Percentiles rank a stretch among this genome's conserved stretches.
These are phyloP conservation scores for Nemania diffusa DNA, from an alignment of 2,329 filamentous ascomycete genomes.

Conservation along the genomic window DNA sequence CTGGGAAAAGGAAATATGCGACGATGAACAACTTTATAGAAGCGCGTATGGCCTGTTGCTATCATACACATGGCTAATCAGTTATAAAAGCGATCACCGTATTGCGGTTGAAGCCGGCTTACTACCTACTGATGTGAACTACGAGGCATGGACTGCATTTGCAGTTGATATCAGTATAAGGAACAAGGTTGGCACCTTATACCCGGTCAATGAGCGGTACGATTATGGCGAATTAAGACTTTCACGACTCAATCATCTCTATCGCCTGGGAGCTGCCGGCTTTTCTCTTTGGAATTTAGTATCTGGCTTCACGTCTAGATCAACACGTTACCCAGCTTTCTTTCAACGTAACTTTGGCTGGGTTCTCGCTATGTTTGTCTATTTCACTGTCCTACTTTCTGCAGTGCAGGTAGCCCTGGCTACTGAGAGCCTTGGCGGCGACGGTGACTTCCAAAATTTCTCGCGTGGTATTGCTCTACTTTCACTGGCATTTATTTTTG, in stretches of 20 bases:
- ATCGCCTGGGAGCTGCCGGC: constrained; percentile 42
- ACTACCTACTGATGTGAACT: constrained; percentile 30
- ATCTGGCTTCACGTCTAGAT: constrained; percentile 46
- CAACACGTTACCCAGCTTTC: constrained; percentile 51
- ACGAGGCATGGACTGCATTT: background rate
- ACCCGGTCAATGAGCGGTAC: constrained; percentile 53
- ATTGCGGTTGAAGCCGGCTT: constrained; percentile 49
- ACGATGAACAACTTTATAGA: constrained; percentile 38
- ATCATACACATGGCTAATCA: constrained; percentile 55
- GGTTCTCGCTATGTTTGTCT: constrained; percentile 47
- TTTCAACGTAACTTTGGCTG: constrained; percentile 52
- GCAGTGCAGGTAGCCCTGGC: constrained; percentile 52
- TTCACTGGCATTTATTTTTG: constrained; percentile 37
- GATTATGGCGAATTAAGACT: constrained; percentile 57
- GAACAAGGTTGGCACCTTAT: constrained; percentile 36
- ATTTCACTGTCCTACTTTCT: constrained; percentile 51
- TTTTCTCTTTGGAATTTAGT: constrained; percentile 42
- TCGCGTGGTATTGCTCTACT: constrained; percentile 42
- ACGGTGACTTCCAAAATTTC: constrained; percentile 38
- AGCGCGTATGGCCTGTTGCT: constrained; percentile 53
- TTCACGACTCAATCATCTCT: constrained; percentile 54
- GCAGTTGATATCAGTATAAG: background rate
- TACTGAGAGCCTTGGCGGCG: constrained; percentile 37
- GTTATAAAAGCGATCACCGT: constrained; percentile 52
- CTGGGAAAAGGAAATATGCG: constrained; percentile 42